Evolutionary conservation across 2,329 filamentous ascomycete species (phyloP).

Genomic region (Tolypocladium ovalisporum): DNA sequence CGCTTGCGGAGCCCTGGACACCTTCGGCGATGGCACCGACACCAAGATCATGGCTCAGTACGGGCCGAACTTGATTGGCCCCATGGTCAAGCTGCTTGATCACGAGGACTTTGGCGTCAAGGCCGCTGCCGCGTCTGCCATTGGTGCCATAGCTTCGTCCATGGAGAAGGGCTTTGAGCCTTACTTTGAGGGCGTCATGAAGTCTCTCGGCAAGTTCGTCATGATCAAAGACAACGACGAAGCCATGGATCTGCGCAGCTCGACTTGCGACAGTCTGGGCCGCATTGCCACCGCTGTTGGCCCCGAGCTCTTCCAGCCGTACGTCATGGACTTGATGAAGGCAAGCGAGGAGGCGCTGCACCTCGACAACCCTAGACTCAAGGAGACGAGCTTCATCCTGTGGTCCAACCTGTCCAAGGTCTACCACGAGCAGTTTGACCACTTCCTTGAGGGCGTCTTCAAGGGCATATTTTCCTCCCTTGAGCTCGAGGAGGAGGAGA

Average conservation of each 20-base stretch:
- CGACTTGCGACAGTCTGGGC: constrained; percentile 85
- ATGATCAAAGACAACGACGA: constrained; percentile 81
- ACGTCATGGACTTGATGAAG: constrained; percentile 81
- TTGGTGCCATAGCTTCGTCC: constrained; percentile 82
- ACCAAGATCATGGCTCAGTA: constrained; percentile 66
- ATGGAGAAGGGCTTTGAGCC: constrained; percentile 74
- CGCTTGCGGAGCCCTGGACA: constrained; percentile 82
- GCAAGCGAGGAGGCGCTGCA: constrained; percentile 84
- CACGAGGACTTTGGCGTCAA: constrained; percentile 86
- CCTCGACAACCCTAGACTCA: constrained; percentile 79
- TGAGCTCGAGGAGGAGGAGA: constrained; percentile 80
- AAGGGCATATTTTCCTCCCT: constrained; percentile 75
- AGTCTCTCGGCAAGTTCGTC: constrained; percentile 74
- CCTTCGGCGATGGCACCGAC: constrained; percentile 82
- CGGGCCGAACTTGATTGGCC: constrained; percentile 69
- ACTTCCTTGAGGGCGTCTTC: constrained; percentile 69
- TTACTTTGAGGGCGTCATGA: constrained; percentile 89
- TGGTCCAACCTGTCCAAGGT: constrained; percentile 94
- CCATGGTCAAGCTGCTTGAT: constrained; percentile 72
- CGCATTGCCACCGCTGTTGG: constrained; percentile 88
- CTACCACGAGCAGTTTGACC: constrained; percentile 73
- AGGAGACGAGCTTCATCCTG: constrained; percentile 94
- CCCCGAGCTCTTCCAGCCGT: constrained; percentile 75
- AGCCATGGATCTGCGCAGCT: constrained; percentile 79
- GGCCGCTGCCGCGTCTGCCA: constrained; percentile 75